Percentiles rank a stretch among this genome's conserved stretches.
phyloP scores from a whole-genome alignment of 2,329 filamentous ascomycete genomes.

The Colletotrichum liriopes region DNA sequence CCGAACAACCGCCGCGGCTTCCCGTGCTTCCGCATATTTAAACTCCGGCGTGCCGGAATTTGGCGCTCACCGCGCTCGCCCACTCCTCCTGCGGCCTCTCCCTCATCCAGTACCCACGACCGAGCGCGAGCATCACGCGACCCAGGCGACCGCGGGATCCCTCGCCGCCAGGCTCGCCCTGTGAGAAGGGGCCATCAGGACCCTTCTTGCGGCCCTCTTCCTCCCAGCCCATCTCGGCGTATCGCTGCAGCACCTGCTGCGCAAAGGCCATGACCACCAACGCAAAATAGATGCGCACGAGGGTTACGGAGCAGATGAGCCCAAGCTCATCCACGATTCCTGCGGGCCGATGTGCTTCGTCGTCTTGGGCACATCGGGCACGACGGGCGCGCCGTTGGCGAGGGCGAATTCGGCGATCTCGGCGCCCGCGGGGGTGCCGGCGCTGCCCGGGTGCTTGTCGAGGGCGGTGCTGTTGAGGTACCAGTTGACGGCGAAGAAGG shows the following conservation, averaged over 20 bases:
- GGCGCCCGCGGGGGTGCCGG: slow-evolving; percentile 37
- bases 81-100: slow-evolving; percentile 77
- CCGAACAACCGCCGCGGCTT: neutral
- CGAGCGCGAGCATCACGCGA: slow-evolving; percentile 82
- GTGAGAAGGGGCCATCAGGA: slow-evolving; percentile 75
- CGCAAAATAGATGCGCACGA: slow-evolving; percentile 86
- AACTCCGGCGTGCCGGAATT: slow-evolving; percentile 37
- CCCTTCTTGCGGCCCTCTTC: slow-evolving; percentile 53
- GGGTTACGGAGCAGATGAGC: slow-evolving; percentile 81
- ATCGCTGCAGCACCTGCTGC: slow-evolving; percentile 76
- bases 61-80: slow-evolving; percentile 73
- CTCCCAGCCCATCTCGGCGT: slow-evolving; percentile 42
- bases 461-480: slow-evolving; percentile 76
- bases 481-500: slow-evolving; percentile 87
- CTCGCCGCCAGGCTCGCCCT: slow-evolving; percentile 79
- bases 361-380: slow-evolving; percentile 41
- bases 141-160: slow-evolving; percentile 86
- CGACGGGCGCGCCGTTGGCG: slow-evolving; percentile 41
- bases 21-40: slow-evolving; percentile 7
- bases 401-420: slow-evolving; percentile 41
- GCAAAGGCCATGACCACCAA: slow-evolving; percentile 89
- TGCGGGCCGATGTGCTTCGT: slow-evolving; percentile 55
- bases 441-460: slow-evolving; percentile 42
- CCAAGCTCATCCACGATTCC: slow-evolving; percentile 82
- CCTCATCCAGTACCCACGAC: slow-evolving; percentile 86